Percentiles rank a stretch among this genome's conserved stretches.
Evolutionary conservation across 1,284 basidiomycete genomes (phyloP).

Genomic region (Irpex sp.): DNA sequence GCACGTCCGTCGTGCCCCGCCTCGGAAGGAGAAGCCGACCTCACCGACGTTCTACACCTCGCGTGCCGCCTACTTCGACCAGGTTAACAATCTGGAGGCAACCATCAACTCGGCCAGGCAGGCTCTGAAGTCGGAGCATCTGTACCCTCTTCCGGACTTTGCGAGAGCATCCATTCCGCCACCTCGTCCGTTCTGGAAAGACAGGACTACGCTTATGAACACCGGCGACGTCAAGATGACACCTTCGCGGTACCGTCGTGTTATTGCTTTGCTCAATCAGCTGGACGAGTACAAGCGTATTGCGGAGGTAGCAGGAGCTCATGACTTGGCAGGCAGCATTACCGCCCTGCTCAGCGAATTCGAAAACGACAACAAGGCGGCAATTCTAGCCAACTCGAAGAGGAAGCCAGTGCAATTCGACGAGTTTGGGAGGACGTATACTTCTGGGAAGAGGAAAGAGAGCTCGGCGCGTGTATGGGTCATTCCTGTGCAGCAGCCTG

Average conservation of each 20-base stretch:
- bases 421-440: constrained; percentile 75
- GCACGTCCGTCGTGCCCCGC: constrained; percentile 17
- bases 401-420: constrained; percentile 64
- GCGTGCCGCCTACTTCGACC: constrained; percentile 75
- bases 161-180: constrained; percentile 59
- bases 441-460: constrained; percentile 82
- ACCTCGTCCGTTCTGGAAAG: constrained; percentile 66
- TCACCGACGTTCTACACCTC: constrained; percentile 88
- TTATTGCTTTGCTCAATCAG: constrained; percentile 66
- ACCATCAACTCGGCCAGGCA: constrained; percentile 57
- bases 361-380: constrained; percentile 58
- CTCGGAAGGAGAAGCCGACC: constrained; percentile 33
- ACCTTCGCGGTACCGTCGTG: constrained; percentile 69
- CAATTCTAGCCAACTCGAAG: constrained; percentile 48
- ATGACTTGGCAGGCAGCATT: constrained; percentile 54
- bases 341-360: constrained; percentile 58
- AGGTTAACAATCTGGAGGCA: constrained; percentile 64
- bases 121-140: constrained; percentile 61
- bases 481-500: constrained; percentile 59
- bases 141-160: constrained; percentile 76
- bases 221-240: constrained; percentile 63
- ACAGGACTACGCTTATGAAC: constrained; percentile 52
- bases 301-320: constrained; percentile 59
- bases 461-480: constrained; percentile 91
- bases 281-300: constrained; percentile 73